Percentiles rank a stretch among this genome's conserved stretches.
Conservation (phyloP, 768 basidiomycete species). For the Rossbeevera mucosa region DNA sequence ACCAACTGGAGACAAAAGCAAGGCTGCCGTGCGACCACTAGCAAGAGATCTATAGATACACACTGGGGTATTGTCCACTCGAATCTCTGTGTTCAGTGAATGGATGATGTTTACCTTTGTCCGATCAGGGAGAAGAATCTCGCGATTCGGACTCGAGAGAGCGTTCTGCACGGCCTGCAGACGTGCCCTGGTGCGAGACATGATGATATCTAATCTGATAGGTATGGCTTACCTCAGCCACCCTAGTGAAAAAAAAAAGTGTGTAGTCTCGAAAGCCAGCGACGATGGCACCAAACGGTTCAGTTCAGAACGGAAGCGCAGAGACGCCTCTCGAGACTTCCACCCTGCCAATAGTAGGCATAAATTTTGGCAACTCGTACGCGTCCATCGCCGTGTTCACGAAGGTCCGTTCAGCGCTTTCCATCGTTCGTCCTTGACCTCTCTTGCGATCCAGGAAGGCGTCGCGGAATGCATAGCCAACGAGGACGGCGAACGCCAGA, state of each 20-base stretch:
- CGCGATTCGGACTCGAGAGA: background rate
- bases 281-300: constrained; percentile 39
- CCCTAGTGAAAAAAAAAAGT: background rate
- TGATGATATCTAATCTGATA: constrained; percentile 14
- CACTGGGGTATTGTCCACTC: constrained; percentile 5
- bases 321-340: constrained; percentile 36
- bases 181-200: constrained; percentile 6
- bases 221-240: constrained; percentile 9
- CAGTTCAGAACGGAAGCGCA: constrained; percentile 49
- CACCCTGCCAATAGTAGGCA: constrained; percentile 71
- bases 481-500: constrained; percentile 97
- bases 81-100: background rate
- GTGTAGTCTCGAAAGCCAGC: background rate
- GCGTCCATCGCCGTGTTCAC: constrained; percentile 94
- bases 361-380: constrained; percentile 95
- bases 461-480: constrained; percentile 94
- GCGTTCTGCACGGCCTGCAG: constrained; percentile 13
- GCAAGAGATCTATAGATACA: constrained; percentile 13
- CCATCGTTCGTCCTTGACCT: background rate
- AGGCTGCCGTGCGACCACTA: constrained; percentile 6
- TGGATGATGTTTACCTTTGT: constrained; percentile 7
- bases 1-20: constrained; percentile 18
- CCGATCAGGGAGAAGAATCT: constrained; percentile 13
- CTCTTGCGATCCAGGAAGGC: constrained; percentile 57
- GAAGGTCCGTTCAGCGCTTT: constrained; percentile 53